A percentile compares a stretch with the other conserved stretches of the same genome.
Evolutionary conservation across 2,329 filamentous ascomycete genomes (phyloP).

Genomic region (Sclerotinia minor): DNA sequence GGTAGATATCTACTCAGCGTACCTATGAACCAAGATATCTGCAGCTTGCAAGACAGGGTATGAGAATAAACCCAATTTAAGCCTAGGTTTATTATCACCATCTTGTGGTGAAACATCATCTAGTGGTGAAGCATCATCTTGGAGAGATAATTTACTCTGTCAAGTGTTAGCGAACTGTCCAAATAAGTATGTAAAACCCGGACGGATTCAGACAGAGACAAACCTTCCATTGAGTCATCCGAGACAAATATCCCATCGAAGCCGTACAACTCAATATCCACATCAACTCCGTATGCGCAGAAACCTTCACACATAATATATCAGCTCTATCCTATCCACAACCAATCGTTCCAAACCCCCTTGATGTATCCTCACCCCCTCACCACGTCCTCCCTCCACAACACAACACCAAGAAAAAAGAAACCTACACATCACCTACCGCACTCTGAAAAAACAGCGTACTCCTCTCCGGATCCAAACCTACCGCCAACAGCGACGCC

Average conservation of each 20-base stretch:
- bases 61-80: conserved; percentile 89
- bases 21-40: conserved; percentile 85
- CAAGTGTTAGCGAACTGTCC: background rate
- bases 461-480: conserved; percentile 73
- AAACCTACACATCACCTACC: conserved; percentile 49
- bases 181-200: background rate
- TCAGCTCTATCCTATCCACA: conserved; percentile 6
- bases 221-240: conserved; percentile 99
- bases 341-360: background rate
- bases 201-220: conserved; percentile 24
- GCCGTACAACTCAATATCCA: conserved; percentile 94
- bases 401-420: background rate
- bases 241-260: conserved; percentile 86
- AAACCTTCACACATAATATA: conserved; percentile 52
- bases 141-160: conserved; percentile 71
- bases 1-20: conserved; percentile 29
- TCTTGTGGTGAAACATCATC: conserved; percentile 61
- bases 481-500: conserved; percentile 79
- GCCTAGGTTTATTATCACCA: conserved; percentile 56
- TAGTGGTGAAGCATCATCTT: conserved; percentile 57
- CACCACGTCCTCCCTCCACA: background rate
- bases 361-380: background rate
- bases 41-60: conserved; percentile 96
- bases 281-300: conserved; percentile 86
- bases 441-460: conserved; percentile 81